These are phyloP conservation scores for Phellopilus nigrolimitatus DNA, from an alignment of 1,284 basidiomycete species.

Conservation along the genomic window DNA sequence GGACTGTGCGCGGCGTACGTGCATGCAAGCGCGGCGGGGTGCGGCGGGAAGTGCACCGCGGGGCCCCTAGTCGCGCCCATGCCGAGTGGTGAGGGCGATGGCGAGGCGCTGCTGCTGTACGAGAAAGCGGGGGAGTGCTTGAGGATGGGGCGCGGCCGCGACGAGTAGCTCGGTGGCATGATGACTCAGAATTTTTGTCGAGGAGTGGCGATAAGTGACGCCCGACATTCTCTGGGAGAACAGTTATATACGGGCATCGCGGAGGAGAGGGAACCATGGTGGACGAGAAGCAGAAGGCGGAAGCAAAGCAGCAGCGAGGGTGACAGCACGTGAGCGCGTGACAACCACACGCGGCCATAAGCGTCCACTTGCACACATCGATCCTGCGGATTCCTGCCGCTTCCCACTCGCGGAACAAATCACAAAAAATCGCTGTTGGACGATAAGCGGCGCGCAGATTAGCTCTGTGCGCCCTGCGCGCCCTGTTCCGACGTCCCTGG, in stretches of 20 bases:
- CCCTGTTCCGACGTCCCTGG: not conserved
- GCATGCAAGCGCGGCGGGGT: conserved; percentile 14
- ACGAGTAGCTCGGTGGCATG: not conserved
- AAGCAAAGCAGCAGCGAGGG: not conserved
- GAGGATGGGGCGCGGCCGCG: not conserved
- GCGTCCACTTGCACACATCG: not conserved
- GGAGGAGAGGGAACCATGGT: not conserved
- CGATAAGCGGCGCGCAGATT: not conserved
- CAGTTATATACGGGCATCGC: conserved; percentile 3
- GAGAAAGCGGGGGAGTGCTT: conserved; percentile 4
- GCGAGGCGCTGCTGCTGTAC: not conserved
- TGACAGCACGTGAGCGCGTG: no score
- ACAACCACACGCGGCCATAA: no score
- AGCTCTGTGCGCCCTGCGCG: no score
- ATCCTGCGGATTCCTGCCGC: not conserved
- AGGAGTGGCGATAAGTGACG: not conserved
- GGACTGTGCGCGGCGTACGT: conserved; percentile 23
- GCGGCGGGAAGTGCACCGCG: conserved; percentile 22
- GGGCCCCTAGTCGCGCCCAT: not conserved
- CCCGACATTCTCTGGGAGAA: not conserved
- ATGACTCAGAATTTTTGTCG: not conserved
- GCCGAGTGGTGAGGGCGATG: conserved; percentile 3
- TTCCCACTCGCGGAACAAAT: not conserved
- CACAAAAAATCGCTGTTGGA: conserved; percentile 1
- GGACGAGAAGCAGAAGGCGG: not conserved